phyloP scores from a whole-genome alignment of 2,329 filamentous ascomycete species.

The Fusarium liriodendri region DNA sequence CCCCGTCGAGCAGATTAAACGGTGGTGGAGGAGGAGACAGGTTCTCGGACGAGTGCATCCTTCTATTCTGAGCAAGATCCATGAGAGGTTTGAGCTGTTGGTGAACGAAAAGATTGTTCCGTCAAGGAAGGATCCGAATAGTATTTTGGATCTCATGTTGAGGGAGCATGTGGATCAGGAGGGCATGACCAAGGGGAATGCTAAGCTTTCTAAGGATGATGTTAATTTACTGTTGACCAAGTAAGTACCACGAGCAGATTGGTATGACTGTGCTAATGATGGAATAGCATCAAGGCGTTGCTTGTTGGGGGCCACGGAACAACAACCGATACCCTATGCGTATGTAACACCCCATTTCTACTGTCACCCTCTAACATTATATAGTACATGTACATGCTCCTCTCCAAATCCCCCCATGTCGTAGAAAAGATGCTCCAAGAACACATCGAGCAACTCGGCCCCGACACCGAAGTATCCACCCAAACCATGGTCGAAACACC shows the following conservation, averaged over 20 bases:
- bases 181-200: fast-evolving
- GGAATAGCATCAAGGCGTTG: conserved; percentile 8
- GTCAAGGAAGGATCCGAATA: conserved; percentile 9
- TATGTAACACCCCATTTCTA: neutral
- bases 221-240: neutral
- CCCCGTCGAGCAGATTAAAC: conserved; percentile 4
- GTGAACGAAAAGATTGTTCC: conserved; percentile 1
- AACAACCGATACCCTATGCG: conserved; percentile 12
- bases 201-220: neutral
- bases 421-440: conserved; percentile 17
- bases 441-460: conserved; percentile 4
- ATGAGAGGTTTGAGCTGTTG: neutral
- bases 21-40: conserved; percentile 10
- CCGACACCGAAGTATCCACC: neutral
- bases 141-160: conserved; percentile 27
- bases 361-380: neutral
- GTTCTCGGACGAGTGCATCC: conserved; percentile 1
- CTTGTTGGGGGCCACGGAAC: conserved; percentile 26
- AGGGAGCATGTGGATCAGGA: conserved; percentile 1
- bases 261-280: neutral
- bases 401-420: conserved; percentile 2
- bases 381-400: conserved; percentile 20
- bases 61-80: neutral
- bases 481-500: conserved; percentile 7
- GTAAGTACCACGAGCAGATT: neutral